Evolutionary conservation across 2,329 filamentous ascomycete species (phyloP).

Genomic region (Lecanicillium sp.): DNA sequence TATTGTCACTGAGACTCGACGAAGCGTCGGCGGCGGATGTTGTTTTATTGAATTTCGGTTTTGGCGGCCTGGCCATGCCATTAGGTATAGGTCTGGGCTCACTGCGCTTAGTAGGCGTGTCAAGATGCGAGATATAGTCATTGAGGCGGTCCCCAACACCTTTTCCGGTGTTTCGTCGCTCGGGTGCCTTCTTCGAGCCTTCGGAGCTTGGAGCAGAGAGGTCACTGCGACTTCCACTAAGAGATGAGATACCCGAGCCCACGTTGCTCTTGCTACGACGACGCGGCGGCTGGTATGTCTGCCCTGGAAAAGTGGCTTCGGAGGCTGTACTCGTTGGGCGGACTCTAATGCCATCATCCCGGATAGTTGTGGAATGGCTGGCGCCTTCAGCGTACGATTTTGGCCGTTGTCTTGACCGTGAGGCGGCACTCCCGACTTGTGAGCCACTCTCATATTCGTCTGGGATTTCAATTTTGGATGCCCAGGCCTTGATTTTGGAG

Average conservation of each 20-base stretch:
- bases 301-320: conserved; percentile 12
- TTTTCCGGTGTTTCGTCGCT: conserved; percentile 1
- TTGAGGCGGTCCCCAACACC: conserved; percentile 7
- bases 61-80: conserved; percentile 11
- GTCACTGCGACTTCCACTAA: conserved; percentile 1
- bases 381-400: conserved; percentile 11
- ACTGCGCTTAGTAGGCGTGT: conserved; percentile 30
- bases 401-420: conserved; percentile 8
- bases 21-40: conserved; percentile 14
- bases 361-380: conserved; percentile 7
- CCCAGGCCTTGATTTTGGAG: conserved; percentile 56
- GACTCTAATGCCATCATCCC: conserved; percentile 12
- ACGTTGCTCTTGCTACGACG: conserved; percentile 7
- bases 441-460: conserved; percentile 22
- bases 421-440: conserved; percentile 21
- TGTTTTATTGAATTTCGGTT: background rate
- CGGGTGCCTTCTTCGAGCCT: conserved; percentile 3
- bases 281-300: conserved; percentile 8
- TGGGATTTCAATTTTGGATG: conserved; percentile 42
- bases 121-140: conserved; percentile 22
- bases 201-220: conserved; percentile 6
- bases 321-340: conserved; percentile 11
- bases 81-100: conserved; percentile 15
- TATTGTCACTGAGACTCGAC: conserved; percentile 21
- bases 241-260: background rate